Percentiles rank a stretch among this genome's conserved stretches.
Conservation (phyloP, 805 yeast genomes). For the Zygosaccharomyces gambellarensis region DNA sequence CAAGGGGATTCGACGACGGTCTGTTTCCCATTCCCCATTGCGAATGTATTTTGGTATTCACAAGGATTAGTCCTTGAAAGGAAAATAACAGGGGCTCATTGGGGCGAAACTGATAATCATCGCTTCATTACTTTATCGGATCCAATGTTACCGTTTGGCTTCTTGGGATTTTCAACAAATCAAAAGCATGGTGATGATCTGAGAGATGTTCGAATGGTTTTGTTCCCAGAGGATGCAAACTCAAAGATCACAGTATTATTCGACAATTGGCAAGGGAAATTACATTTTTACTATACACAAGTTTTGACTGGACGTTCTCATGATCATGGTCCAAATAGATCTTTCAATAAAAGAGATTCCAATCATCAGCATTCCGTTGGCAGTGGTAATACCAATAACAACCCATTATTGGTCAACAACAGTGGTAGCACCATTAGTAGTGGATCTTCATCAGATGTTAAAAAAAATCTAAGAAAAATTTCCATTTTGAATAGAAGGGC, state of each 20-base stretch:
- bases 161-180: conserved; percentile 61
- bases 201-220: conserved; percentile 18
- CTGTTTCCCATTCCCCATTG: conserved; percentile 65
- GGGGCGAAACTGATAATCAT: conserved; percentile 12
- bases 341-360: background rate
- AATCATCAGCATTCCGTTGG: background rate
- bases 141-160: conserved; percentile 69
- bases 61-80: conserved; percentile 65
- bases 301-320: conserved; percentile 12
- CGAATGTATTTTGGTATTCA: conserved; percentile 57
- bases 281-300: conserved; percentile 26
- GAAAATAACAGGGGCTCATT: conserved; percentile 23
- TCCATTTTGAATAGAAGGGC: conserved; percentile 23
- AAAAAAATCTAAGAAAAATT: conserved; percentile 17
- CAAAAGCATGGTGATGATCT: conserved; percentile 38
- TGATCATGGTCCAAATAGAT: background rate
- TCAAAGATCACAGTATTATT: conserved; percentile 29
- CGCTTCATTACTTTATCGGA: conserved; percentile 65
- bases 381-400: background rate
- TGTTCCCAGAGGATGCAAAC: conserved; percentile 25
- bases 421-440: background rate
- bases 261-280: conserved; percentile 15
- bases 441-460: conserved; percentile 1
- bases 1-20: conserved; percentile 57
- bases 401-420: background rate